Base-by-base conservation (phyloP, 1,284 basidiomycete species). In the Melanopsichium pennsylvanicum region DNA sequence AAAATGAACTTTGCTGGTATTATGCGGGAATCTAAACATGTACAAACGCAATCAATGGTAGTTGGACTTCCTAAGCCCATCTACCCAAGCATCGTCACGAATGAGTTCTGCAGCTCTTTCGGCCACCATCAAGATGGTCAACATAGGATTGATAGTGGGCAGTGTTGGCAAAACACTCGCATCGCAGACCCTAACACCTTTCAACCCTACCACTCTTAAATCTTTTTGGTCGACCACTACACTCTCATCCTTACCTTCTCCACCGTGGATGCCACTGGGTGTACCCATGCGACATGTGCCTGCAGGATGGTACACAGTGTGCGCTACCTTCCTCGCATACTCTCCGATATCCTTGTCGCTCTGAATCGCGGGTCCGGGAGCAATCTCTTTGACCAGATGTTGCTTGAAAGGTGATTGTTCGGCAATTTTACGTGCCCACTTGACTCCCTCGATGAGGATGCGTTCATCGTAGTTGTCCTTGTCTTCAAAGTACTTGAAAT, bases 401-500 rank as follows among this genome's bases (percentile, higher is more conserved):
- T 76, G 55, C 35, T 74, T 73, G 72, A 86, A 82, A 0, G 85
- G 85, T 36, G 82, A 81, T 8, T 81, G 81, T 12, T 84, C 55
- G 0, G 81, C 79, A 32, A 87, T 78, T 37, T 78, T 81, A 16
- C 85, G 76, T 4, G 82, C 81, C 60, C 84, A 85, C 63, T 87
- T 87, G 63, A 86, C 76, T 19, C 82, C 82, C 67, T 87, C 85
- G 19, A 86, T 78, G 44, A 86, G 72, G 11, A 85, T 72, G 27
- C 80, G 68, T 72, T 78, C 74, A 80, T 86, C 86, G 69, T 85
- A 83, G 45, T 82, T 78, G 35, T 85, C 78, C 41, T 84, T 49
- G 47, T 82, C 81, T 43, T 80, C 84, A 70, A 86, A 85, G 73
- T 85, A 85, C 41, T 82, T 82, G 34, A 85, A 85, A 62, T 86